Evolutionary conservation across 1,284 basidiomycete species (phyloP).

Genomic region (Inonotus hispidus): DNA sequence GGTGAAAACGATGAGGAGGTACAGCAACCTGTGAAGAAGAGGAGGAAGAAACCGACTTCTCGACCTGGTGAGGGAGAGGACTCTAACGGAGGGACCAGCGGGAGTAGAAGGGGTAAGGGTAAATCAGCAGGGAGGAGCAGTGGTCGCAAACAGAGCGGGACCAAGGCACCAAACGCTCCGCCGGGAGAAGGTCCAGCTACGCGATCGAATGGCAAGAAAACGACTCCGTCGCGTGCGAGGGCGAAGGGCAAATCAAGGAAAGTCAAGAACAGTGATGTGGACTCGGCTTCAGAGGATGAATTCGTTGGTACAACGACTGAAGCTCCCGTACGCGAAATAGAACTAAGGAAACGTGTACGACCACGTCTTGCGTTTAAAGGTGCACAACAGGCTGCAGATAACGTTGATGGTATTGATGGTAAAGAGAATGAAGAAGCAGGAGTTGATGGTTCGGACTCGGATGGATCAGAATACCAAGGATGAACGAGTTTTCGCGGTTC

Average conservation of each 20-base stretch:
- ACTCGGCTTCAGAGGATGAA: neutral
- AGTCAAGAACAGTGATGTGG: neutral
- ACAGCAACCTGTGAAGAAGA: slow-evolving; percentile 20
- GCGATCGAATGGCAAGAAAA: neutral
- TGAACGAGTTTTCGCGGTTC: neutral
- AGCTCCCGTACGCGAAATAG: slow-evolving; percentile 14
- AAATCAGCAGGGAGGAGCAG: neutral
- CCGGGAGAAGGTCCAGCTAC: neutral
- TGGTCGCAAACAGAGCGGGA: neutral
- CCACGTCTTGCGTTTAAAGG: slow-evolving; percentile 10
- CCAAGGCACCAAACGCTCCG: neutral
- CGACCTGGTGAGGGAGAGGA: slow-evolving; percentile 3
- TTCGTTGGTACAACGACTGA: neutral
- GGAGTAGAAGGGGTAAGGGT: neutral
- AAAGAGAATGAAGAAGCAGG: neutral
- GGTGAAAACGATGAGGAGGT: slow-evolving; percentile 22
- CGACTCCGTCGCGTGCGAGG: neutral
- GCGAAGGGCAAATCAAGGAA: neutral
- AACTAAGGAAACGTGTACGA: slow-evolving; percentile 5
- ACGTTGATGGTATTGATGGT: neutral
- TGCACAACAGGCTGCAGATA: neutral
- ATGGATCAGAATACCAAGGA: slow-evolving; percentile 14
- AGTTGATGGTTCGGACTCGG: slow-evolving; percentile 3
- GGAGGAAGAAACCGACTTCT: neutral
- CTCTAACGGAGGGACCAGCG: slow-evolving; percentile 13